Evolutionary conservation across 2,329 filamentous ascomycete genomes (phyloP), one percentile per base, ranked within the genome.

Genomic region (Cadophora luteo-olivacea): DNA sequence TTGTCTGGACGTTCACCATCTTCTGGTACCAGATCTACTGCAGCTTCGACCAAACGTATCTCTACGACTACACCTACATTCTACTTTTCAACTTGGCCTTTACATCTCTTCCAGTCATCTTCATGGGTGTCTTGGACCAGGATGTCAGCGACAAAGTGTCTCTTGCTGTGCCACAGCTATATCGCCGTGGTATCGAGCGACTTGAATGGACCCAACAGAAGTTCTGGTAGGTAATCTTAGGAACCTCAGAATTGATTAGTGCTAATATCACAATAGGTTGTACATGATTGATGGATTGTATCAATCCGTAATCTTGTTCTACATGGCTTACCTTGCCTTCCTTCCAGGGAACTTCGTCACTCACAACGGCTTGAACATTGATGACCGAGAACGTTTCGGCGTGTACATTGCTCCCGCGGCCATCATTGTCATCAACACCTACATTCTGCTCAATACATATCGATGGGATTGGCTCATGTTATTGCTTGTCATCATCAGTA

Each of bases 11-110:
- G 0, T 95, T 97, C 78, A 88, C 91, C 54, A 92, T 99, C 68
- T 97, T 98, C 86, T 98, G 95, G 95, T 99, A 92, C 81, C 94
- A 97, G 79, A 93, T 97, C 65, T 99, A 92, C 81, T 93, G 92
- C 84, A 91, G 97, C 81, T 97, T 97, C 79, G 96, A 99, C 82
- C 94, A 95, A 80, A 95, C 95, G 57, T 98, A 97, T 79, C 89
- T 97, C 64, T 97, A 97, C 82, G 96, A 99, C 80, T 97, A 97
- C 83, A 97, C 93, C 49, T 99, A 98, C 82, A 97, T 99, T 76
- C 86, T 98, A 71, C 87, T 98, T 78, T 97, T 97, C 86, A 98
- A 98, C 82, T 84, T 99, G 79, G 92, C 94, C 68, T 99, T 99
- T 81, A 99, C 96, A 6, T 99, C 96, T 19, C 82, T 99, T 24